Evolutionary conservation across 768 basidiomycete genomes (phyloP).

Genomic region (Kockovaella imperatae): DNA sequence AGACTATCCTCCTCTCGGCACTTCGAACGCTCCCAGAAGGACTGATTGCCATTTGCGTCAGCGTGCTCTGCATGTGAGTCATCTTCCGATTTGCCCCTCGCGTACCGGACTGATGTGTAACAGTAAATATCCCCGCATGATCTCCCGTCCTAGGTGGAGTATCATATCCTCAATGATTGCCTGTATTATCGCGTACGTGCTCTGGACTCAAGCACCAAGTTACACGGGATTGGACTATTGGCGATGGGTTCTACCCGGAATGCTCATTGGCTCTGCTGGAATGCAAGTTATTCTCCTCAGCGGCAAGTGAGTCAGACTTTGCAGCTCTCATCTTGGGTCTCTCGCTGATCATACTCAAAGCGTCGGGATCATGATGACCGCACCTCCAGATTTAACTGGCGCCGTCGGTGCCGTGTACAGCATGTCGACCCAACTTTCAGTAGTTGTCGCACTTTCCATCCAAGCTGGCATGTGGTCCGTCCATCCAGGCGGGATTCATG

Average conservation of each 20-base stretch:
- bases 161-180: neutral
- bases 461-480: slow-evolving; percentile 19
- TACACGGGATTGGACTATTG: slow-evolving; percentile 15
- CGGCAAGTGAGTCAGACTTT: neutral
- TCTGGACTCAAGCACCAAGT: slow-evolving; percentile 6
- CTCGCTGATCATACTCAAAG: neutral
- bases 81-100: too few species aligned
- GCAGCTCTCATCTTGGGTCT: too few species aligned
- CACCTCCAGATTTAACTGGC: slow-evolving; percentile 16
- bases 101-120: neutral
- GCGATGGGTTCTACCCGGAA: slow-evolving; percentile 13
- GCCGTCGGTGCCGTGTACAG: slow-evolving; percentile 29
- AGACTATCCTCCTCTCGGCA: slow-evolving; percentile 19
- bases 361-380: slow-evolving; percentile 19
- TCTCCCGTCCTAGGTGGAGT: neutral
- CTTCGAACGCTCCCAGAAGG: slow-evolving; percentile 19
- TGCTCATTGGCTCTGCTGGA: slow-evolving; percentile 9
- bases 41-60: slow-evolving; percentile 2
- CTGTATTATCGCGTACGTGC: slow-evolving; percentile 57
- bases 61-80: neutral
- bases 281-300: neutral
- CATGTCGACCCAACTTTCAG: slow-evolving; percentile 18
- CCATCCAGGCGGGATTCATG: slow-evolving; percentile 4
- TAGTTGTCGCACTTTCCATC: slow-evolving; percentile 53
- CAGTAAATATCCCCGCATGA: neutral